Evolutionary conservation across 768 basidiomycete species (phyloP).

Genomic region (Lentinus tigrinus): DNA sequence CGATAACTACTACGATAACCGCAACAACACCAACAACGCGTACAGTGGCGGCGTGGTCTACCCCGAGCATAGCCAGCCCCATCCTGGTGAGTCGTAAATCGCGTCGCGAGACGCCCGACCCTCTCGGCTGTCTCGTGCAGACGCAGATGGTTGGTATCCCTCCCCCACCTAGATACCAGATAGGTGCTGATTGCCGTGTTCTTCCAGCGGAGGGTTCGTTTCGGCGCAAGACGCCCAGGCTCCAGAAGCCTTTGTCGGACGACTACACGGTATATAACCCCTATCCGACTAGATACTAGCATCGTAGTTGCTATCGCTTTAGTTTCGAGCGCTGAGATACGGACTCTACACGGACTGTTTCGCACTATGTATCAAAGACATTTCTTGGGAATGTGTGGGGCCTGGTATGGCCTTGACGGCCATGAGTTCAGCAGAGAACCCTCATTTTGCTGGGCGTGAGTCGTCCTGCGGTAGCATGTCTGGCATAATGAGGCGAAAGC

Average conservation of each 20-base stretch:
- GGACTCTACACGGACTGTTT: slow-evolving; percentile 4
- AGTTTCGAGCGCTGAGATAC: background rate
- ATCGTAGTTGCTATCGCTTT: background rate
- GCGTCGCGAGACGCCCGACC: slow-evolving; percentile 7
- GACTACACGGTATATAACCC: slow-evolving; percentile 16
- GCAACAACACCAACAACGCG: background rate
- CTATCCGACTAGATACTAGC: background rate
- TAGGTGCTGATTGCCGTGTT: slow-evolving; percentile 10
- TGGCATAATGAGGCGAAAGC: background rate
- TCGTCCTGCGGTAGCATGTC: background rate
- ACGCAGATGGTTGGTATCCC: slow-evolving; percentile 30
- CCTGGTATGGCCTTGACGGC: background rate
- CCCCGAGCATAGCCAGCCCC: slow-evolving; percentile 40
- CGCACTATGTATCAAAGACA: background rate
- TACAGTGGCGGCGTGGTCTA: slow-evolving; percentile 29
- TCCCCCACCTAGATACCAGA: background rate
- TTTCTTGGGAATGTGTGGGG: background rate
- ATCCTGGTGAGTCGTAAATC: slow-evolving; percentile 45
- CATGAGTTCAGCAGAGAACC: background rate
- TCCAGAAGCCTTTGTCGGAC: slow-evolving; percentile 22
- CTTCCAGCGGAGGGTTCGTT: slow-evolving; percentile 43
- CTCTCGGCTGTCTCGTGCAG: slow-evolving; percentile 24
- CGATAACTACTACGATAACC: slow-evolving; percentile 23
- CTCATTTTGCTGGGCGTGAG: background rate
- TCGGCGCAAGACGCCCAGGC: slow-evolving; percentile 41